Evolutionary conservation across 352 stramenopile species (phyloP).

Genomic region (Pythium aphanidermatum): DNA sequence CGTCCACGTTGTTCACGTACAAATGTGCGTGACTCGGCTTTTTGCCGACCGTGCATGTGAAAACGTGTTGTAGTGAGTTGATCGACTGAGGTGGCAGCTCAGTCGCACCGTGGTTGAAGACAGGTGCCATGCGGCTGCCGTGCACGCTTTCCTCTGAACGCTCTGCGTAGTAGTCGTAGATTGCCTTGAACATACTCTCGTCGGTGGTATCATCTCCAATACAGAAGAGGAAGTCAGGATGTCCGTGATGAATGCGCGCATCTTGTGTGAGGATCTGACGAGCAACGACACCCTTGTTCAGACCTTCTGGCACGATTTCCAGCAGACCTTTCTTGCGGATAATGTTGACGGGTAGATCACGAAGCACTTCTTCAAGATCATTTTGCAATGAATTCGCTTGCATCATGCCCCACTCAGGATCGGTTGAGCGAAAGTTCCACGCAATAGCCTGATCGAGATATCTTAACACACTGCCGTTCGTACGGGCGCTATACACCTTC

Average conservation of each 20-base stretch:
- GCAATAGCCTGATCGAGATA: slow-evolving; percentile 93
- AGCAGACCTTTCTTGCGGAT: slow-evolving; percentile 90
- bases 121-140: slow-evolving; percentile 21
- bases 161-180: slow-evolving; percentile 90
- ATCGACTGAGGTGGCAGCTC: slow-evolving; percentile 27
- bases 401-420: slow-evolving; percentile 95
- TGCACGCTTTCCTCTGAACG: slow-evolving; percentile 79
- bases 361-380: slow-evolving; percentile 76
- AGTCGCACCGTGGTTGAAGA: slow-evolving; percentile 14
- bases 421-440: slow-evolving; percentile 96
- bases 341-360: slow-evolving; percentile 66
- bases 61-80: slow-evolving; percentile 75
- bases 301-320: slow-evolving; percentile 92
- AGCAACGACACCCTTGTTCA: slow-evolving; percentile 96
- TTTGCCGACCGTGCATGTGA: slow-evolving; percentile 91
- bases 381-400: slow-evolving; percentile 92
- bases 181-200: slow-evolving; percentile 96
- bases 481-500: slow-evolving; percentile 93
- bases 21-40: slow-evolving; percentile 87
- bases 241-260: slow-evolving; percentile 53
- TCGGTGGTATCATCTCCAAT: slow-evolving; percentile 97
- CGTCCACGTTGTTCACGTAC: slow-evolving; percentile 87
- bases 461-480: slow-evolving; percentile 93
- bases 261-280: slow-evolving; percentile 93
- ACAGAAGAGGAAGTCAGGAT: slow-evolving; percentile 95